phyloP scores from a whole-genome alignment of 805 yeast genomes.

The Tetrapisispora taiwanensis region DNA sequence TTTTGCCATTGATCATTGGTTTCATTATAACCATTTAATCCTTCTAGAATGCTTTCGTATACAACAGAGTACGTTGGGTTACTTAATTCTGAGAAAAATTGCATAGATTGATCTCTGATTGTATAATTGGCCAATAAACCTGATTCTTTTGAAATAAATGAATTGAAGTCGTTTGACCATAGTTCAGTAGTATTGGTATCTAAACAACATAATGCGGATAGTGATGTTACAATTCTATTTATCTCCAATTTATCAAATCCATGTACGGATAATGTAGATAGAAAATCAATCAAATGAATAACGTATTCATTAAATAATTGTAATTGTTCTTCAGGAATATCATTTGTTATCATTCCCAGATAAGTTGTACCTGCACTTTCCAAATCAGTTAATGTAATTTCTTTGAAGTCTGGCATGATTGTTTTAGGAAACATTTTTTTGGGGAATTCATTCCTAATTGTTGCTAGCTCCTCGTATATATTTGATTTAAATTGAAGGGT shows the following conservation, averaged over 20 bases:
- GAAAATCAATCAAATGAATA: constrained; percentile 16
- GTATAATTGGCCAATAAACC: constrained; percentile 49
- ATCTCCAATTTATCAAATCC: constrained; percentile 7
- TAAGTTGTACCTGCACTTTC: constrained; percentile 6
- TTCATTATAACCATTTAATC: constrained; percentile 2
- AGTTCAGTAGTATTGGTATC: constrained; percentile 35
- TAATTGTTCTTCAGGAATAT: constrained; percentile 1
- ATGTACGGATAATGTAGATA: constrained; percentile 10
- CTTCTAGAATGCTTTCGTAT: constrained; percentile 1
- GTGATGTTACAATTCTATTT: constrained; percentile 16
- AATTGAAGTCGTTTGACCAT: constrained; percentile 57
- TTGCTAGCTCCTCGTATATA: constrained; percentile 17
- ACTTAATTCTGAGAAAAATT: constrained; percentile 43
- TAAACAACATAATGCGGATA: constrained; percentile 33
- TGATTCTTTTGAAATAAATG: constrained; percentile 61
- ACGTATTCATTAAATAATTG: constrained; percentile 13
- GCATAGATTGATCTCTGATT: constrained; percentile 53
- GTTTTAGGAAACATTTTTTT: constrained; percentile 12
- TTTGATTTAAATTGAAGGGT: constrained; percentile 8
- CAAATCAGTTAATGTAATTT: constrained; percentile 11
- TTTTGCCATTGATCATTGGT: background rate
- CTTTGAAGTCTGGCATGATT: constrained; percentile 6
- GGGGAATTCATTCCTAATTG: constrained; percentile 18
- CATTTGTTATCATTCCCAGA: background rate
- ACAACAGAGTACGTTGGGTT: constrained; percentile 11